Conservation (phyloP, 2,329 filamentous ascomycete genomes). For the Colletotrichum limetticola region DNA sequence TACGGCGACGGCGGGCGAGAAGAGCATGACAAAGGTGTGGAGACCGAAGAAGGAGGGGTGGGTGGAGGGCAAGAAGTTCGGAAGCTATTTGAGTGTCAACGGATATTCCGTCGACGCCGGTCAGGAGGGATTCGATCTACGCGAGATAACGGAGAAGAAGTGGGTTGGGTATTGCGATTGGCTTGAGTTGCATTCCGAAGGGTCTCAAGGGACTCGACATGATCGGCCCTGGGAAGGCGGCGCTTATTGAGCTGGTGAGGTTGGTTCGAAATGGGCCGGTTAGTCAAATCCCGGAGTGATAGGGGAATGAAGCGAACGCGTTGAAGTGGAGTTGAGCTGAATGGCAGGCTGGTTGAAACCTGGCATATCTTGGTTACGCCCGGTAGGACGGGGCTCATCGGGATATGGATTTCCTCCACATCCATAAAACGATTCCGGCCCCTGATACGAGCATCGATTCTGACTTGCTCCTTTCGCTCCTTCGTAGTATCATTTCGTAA, state of each 20-base stretch:
- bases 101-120: conserved; percentile 48
- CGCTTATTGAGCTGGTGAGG: conserved; percentile 13
- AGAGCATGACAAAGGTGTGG: conserved; percentile 41
- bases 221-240: conserved; percentile 31
- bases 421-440: background rate
- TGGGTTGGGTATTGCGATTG: conserved; percentile 42
- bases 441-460: background rate
- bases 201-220: conserved; percentile 13
- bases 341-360: background rate
- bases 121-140: conserved; percentile 50
- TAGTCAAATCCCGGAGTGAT: background rate
- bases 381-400: background rate
- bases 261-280: background rate
- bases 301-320: background rate
- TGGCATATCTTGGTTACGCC: background rate
- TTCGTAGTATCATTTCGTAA: background rate
- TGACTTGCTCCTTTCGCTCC: background rate
- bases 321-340: background rate
- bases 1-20: background rate
- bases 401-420: background rate
- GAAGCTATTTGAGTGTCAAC: conserved; percentile 51
- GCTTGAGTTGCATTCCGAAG: conserved; percentile 23
- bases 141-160: conserved; percentile 48
- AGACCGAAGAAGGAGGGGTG: conserved; percentile 42
- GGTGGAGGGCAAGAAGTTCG: conserved; percentile 36